Evolutionary conservation across 2,329 filamentous ascomycete species (phyloP).

Genomic region (Leptographium lundbergii): DNA sequence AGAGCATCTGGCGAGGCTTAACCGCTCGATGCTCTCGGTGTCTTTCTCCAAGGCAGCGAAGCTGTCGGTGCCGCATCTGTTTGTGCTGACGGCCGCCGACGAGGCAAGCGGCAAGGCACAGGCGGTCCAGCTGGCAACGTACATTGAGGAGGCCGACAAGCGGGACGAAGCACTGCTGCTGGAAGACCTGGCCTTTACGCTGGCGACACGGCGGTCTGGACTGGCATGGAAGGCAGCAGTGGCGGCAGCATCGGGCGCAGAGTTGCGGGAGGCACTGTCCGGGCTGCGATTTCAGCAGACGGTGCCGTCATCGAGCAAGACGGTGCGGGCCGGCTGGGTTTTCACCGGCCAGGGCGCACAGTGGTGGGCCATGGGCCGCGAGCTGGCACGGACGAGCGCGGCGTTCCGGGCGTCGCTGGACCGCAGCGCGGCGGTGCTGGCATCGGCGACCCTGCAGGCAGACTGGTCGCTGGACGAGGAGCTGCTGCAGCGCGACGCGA

Average conservation of each 20-base stretch:
- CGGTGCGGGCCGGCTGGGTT: slow-evolving; percentile 7
- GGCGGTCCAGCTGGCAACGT: slow-evolving; percentile 2
- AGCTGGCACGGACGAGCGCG: slow-evolving; percentile 13
- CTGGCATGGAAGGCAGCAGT: slow-evolving; percentile 9
- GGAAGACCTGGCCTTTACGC: slow-evolving; percentile 15
- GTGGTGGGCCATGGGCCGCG: slow-evolving; percentile 19
- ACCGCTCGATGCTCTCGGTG: not conserved
- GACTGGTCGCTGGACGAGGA: slow-evolving; percentile 22
- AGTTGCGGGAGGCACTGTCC: not conserved
- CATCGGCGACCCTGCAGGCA: slow-evolving; percentile 17
- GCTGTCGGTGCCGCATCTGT: slow-evolving; percentile 19
- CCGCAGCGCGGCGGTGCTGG: slow-evolving; percentile 17
- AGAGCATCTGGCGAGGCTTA: not conserved
- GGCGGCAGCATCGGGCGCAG: not conserved
- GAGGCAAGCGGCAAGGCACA: slow-evolving; percentile 5
- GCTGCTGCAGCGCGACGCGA: slow-evolving; percentile 23
- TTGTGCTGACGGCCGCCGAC: slow-evolving; percentile 16
- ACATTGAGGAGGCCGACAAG: not conserved
- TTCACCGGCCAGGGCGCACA: slow-evolving; percentile 20
- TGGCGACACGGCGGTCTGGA: slow-evolving; percentile 16
- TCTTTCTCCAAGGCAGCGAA: not conserved
- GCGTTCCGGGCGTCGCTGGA: slow-evolving; percentile 11
- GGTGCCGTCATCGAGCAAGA: not conserved
- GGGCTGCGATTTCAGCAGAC: slow-evolving; percentile 1
- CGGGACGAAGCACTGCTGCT: not conserved